Conservation (phyloP, 805 yeast species). For the Starmerella davenportii region DNA sequence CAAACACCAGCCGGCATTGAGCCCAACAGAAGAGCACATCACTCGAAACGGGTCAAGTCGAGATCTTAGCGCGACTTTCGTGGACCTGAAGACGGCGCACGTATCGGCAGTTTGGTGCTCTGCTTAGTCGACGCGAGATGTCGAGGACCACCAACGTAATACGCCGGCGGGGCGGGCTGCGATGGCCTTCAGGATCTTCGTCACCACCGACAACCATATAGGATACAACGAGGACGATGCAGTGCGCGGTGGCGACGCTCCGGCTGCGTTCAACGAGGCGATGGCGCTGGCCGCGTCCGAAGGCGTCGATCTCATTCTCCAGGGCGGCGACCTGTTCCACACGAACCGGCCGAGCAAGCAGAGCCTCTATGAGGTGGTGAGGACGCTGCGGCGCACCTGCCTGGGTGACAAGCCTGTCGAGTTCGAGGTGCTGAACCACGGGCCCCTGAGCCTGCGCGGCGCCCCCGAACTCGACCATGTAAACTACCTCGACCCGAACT, state of each 20-base stretch:
- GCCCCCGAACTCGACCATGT: conserved; percentile 43
- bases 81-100: no score
- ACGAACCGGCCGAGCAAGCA: conserved; percentile 75
- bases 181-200: conserved; percentile 29
- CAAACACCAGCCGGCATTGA: no score
- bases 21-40: no score
- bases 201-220: conserved; percentile 93
- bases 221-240: conserved; percentile 86
- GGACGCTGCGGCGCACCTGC: conserved; percentile 49
- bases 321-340: conserved; percentile 88
- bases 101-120: no score
- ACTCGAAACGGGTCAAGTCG: no score
- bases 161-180: no score
- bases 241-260: conserved; percentile 73
- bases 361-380: conserved; percentile 66
- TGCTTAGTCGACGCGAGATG: no score
- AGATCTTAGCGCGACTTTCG: no score
- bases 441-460: conserved; percentile 36
- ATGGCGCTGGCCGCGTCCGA: conserved; percentile 46
- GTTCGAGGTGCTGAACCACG: conserved; percentile 66
- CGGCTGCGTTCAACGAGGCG: conserved; percentile 74
- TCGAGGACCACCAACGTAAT: no score
- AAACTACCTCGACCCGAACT: conserved; percentile 78
- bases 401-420: conserved; percentile 80
- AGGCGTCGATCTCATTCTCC: conserved; percentile 72